Percentiles rank a stretch among this genome's conserved stretches.
Conservation (phyloP, 495 filamentous ascomycete species). For the Cladorrhinum samala region DNA sequence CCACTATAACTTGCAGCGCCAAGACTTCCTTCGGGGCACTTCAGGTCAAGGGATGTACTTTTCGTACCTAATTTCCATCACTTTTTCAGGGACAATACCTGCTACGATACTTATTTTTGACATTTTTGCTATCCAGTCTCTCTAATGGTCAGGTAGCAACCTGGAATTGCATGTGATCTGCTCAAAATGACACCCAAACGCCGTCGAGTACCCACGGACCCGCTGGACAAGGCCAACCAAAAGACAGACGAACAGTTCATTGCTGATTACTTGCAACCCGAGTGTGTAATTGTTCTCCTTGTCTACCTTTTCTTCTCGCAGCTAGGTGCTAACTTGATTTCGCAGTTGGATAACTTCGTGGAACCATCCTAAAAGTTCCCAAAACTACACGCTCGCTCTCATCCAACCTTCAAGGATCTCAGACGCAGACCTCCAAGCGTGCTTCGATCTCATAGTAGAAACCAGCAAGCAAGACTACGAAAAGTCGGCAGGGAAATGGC, state of each 20-base stretch:
- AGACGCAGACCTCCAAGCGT: slow-evolving; percentile 51
- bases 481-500: slow-evolving; percentile 61
- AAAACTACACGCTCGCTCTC: slow-evolving; percentile 42
- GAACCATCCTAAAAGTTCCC: slow-evolving; percentile 38
- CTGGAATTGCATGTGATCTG: too few relatives aligned
- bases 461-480: slow-evolving; percentile 65
- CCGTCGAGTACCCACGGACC: slow-evolving; percentile 28
- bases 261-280: slow-evolving; percentile 35
- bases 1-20: neutral
- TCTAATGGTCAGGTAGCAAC: too few relatives aligned
- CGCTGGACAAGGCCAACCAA: slow-evolving; percentile 36
- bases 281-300: slow-evolving; percentile 20
- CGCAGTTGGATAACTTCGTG: slow-evolving; percentile 37
- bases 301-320: neutral
- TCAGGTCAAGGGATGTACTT: neutral
- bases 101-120: neutral
- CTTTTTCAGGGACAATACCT: neutral
- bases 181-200: slow-evolving; percentile 25
- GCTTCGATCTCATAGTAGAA: slow-evolving; percentile 63
- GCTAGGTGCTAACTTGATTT: too few relatives aligned
- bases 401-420: slow-evolving; percentile 43
- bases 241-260: slow-evolving; percentile 43
- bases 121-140: neutral
- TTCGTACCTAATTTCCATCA: too few relatives aligned
- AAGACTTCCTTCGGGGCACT: neutral